Conservation (phyloP, 116 monocot genomes). For the Cymodocea nodosa region DNA sequence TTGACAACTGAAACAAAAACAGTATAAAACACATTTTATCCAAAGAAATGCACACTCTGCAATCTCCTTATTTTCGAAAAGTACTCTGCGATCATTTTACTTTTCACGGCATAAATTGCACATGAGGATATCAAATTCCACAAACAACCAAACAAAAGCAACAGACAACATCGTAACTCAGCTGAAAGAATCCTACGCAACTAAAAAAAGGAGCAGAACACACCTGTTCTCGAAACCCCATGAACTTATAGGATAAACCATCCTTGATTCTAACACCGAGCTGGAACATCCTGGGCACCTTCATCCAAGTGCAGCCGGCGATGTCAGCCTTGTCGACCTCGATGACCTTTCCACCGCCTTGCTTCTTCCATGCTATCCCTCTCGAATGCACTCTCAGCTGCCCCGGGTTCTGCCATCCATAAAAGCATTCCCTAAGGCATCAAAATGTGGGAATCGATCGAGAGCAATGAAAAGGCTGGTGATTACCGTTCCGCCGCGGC, state of each 20-base stretch:
- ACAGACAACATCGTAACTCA: neutral
- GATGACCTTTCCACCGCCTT: conserved; percentile 83
- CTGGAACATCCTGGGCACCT: conserved; percentile 77
- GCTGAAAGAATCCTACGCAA: too few relatives aligned
- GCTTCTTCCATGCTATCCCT: conserved; percentile 87
- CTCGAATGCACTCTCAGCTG: conserved; percentile 76
- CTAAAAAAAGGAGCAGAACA: neutral
- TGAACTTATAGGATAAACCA: conserved; percentile 87
- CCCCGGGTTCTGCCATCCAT: conserved; percentile 62
- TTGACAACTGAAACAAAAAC: neutral
- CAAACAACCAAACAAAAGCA: neutral
- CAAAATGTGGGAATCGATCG: neutral
- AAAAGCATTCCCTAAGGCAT: neutral
- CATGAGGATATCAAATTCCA: neutral
- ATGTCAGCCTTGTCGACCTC: conserved; percentile 73
- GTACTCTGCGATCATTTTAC: too few relatives aligned
- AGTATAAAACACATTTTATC: too few relatives aligned
- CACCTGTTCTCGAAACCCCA: conserved; percentile 92
- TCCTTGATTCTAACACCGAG: conserved; percentile 75
- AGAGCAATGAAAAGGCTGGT: neutral
- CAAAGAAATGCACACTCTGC: too few relatives aligned
- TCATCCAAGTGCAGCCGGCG: conserved; percentile 71
- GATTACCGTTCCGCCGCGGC: conserved; percentile 31
- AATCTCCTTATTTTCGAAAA: too few relatives aligned
- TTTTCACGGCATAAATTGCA: too few relatives aligned